Evolutionary conservation across 2,329 filamentous ascomycete species (phyloP), one percentile per base, ranked within the genome.

Genomic region (Ramularia collo-cygni): DNA sequence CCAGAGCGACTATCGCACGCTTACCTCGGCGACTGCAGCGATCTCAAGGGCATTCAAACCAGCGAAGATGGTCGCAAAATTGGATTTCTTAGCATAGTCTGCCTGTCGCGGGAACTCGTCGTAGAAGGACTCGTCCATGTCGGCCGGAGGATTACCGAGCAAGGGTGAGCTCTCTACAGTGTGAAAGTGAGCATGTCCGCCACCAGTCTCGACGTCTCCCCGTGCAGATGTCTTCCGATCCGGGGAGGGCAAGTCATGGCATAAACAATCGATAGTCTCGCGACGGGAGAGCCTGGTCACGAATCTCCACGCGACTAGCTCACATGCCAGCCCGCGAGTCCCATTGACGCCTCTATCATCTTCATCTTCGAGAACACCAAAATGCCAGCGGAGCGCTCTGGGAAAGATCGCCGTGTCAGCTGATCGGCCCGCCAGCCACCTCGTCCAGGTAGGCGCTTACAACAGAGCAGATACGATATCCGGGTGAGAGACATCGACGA

Each of bases 11-110:
- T 10, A 24, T 10, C 21, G 21, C 21, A 10, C 10, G 10, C 21
- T 24, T 24, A 24, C 21, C 21, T 85, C 75, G 9, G 82, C 82
- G 14, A 93, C 79, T 32, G 83, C 81, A 17, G 86, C 87, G 54
- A 94, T 89, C 59, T 94, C 87, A 12, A 96, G 71, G 2, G 86
- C 87, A 59, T 92, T 95, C 34, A 95, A 71, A 13, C 82, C 80
- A 26, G 79, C 78, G 59, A 94, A 94, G 1, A 80, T 76, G 0
- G 77, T 74, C 0, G 82, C 83, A 27, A 57, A 55, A 15, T 47
- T 37, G 26, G 47, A 40, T 27, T 47, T 28, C 9, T 42, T 32
- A 13, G 44, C 42, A 21, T 48, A 44, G 4, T 42, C 37, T 4
- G 35, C 38, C 8, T 47, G 36, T 35, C 40, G 37, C 18, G 40